Percentiles rank a stretch among this genome's conserved stretches.
These are phyloP conservation scores for Penicillium carneum DNA, from an alignment of 2,329 filamentous ascomycete genomes.

Conservation along the genomic window DNA sequence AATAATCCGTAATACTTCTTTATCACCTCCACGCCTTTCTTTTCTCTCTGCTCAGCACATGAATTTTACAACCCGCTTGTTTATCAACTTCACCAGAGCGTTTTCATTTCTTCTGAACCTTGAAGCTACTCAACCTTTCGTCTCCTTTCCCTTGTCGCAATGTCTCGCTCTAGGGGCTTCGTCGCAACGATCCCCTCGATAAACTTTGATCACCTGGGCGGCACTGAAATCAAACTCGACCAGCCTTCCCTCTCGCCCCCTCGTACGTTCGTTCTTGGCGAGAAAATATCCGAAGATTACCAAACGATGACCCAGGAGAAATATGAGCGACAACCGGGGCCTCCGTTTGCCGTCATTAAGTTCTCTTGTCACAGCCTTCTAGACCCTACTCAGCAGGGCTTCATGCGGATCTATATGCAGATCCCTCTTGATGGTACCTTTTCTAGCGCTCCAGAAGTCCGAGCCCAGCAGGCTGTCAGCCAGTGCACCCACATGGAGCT, in stretches of 20 bases:
- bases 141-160: background rate
- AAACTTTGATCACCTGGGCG: background rate
- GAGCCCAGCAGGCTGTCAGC: background rate
- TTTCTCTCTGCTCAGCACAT: background rate
- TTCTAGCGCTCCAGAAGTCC: background rate
- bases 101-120: background rate
- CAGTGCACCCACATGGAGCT: background rate
- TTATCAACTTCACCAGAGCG: background rate
- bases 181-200: too few species aligned
- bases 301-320: background rate
- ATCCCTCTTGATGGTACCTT: slow-evolving; percentile 9
- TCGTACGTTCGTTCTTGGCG: background rate
- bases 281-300: slow-evolving; percentile 5
- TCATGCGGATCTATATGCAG: slow-evolving; percentile 8
- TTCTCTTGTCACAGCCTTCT: slow-evolving; percentile 2
- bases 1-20: background rate
- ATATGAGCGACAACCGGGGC: background rate
- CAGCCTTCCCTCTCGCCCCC: background rate
- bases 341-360: slow-evolving; percentile 3
- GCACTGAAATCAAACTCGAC: background rate
- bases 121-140: slow-evolving; percentile 2
- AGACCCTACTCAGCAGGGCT: slow-evolving; percentile 5
- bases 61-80: background rate
- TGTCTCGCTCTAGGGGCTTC: too few species aligned
- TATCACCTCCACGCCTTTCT: background rate